phyloP scores from a whole-genome alignment of 768 basidiomycete species.

The Calocera viscosa region DNA sequence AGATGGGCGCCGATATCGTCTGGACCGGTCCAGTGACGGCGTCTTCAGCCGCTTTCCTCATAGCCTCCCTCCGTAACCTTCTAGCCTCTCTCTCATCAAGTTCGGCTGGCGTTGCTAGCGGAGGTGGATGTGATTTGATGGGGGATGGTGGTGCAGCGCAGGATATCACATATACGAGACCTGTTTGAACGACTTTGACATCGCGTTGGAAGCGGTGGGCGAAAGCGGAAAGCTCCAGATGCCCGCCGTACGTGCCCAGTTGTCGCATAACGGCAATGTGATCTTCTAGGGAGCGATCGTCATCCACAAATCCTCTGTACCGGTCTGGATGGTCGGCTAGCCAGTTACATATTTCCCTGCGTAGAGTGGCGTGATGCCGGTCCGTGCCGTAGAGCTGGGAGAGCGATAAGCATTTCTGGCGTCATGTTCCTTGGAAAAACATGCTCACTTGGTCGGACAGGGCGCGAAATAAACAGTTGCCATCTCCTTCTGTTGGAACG shows the following conservation, averaged over 20 bases:
- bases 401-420: not conserved
- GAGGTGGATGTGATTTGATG: constrained; percentile 18
- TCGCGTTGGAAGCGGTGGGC: constrained; percentile 64
- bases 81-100: constrained; percentile 36
- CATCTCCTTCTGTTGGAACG: constrained; percentile 32
- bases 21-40: constrained; percentile 18
- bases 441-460: constrained; percentile 48
- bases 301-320: constrained; percentile 81
- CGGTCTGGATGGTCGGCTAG: constrained; percentile 53
- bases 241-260: constrained; percentile 84
- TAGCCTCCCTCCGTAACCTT: constrained; percentile 32
- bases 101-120: constrained; percentile 23
- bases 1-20: constrained; percentile 38
- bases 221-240: constrained; percentile 87
- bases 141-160: not conserved
- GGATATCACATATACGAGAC: constrained; percentile 80
- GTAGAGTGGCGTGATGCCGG: constrained; percentile 51
- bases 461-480: constrained; percentile 88
- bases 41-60: constrained; percentile 22
- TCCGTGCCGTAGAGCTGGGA: constrained; percentile 58
- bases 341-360: constrained; percentile 72
- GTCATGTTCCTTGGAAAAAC: not conserved
- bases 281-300: constrained; percentile 59
- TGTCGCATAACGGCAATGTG: constrained; percentile 70
- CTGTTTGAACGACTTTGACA: constrained; percentile 88